phyloP scores from a whole-genome alignment of 2,329 filamentous ascomycete species.

The Magnaporthiopsis rhizophila region DNA sequence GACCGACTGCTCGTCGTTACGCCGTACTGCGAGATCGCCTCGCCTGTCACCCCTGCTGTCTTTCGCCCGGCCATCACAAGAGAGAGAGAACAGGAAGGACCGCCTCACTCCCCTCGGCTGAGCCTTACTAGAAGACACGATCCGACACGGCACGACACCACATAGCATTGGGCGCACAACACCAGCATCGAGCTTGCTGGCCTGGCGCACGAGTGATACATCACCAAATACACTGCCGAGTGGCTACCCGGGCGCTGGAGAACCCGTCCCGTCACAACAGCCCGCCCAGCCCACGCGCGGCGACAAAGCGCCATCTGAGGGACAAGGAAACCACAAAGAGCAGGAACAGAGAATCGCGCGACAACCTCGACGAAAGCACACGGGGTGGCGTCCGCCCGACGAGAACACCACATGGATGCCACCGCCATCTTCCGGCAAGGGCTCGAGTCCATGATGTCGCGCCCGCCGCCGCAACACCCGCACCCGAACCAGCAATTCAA shows the following conservation, averaged over 20 bases:
- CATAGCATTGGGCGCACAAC: neutral
- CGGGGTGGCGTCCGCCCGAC: neutral
- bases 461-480: conserved; percentile 24
- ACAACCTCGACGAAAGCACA: neutral
- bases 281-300: neutral
- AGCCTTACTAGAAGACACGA: neutral
- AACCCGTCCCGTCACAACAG: neutral
- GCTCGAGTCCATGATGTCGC: conserved; percentile 36
- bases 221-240: neutral
- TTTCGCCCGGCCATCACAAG: too few species aligned
- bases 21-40: too few species aligned
- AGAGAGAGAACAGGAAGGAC: neutral
- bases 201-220: neutral
- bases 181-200: neutral
- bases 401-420: conserved; percentile 41
- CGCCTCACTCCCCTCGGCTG: neutral
- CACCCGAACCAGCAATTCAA: conserved; percentile 13
- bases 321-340: neutral
- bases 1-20: neutral
- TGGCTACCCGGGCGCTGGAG: neutral
- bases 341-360: neutral
- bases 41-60: too few species aligned
- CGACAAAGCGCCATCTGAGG: neutral
- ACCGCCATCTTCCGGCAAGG: conserved; percentile 53
- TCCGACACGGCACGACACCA: neutral